These are phyloP conservation scores for Aspergillus diversus DNA, from an alignment of 495 filamentous ascomycete genomes.

Conservation along the genomic window DNA sequence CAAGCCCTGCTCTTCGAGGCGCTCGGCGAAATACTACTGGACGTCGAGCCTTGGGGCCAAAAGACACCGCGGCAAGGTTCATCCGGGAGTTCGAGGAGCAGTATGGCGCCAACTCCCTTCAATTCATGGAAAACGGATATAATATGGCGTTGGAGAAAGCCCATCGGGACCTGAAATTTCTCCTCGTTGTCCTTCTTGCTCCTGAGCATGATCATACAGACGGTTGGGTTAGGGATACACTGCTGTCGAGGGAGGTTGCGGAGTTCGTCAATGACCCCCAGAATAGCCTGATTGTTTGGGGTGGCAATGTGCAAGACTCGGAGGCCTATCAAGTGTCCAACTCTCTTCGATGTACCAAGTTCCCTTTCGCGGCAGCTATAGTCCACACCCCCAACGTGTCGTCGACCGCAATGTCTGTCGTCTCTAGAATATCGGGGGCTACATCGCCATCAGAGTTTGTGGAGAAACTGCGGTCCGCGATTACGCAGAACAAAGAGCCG, in stretches of 20 bases:
- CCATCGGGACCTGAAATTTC: constrained; percentile 87
- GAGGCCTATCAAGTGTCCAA: constrained; percentile 90
- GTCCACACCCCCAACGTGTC: constrained; percentile 81
- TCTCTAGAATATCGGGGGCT: constrained; percentile 73
- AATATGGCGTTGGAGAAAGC: constrained; percentile 86
- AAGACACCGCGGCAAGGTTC: constrained; percentile 87
- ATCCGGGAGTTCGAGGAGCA: constrained; percentile 93
- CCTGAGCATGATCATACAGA: constrained; percentile 93
- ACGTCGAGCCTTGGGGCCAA: constrained; percentile 73
- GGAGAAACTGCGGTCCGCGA: constrained; percentile 68
- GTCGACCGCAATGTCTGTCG: constrained; percentile 82
- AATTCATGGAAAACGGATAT: constrained; percentile 84
- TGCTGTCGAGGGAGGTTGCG: constrained; percentile 74
- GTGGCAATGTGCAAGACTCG: constrained; percentile 85
- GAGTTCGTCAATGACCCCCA: constrained; percentile 69
- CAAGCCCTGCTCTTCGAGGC: constrained; percentile 51
- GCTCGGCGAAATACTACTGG: constrained; percentile 67
- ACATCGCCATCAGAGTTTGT: constrained; percentile 68
- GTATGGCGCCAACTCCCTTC: constrained; percentile 70
- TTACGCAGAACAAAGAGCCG: constrained; percentile 68
- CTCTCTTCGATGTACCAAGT: constrained; percentile 83
- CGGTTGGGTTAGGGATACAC: constrained; percentile 79
- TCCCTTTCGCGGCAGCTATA: constrained; percentile 83
- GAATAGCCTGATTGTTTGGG: constrained; percentile 86
- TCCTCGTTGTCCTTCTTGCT: constrained; percentile 81